These are phyloP conservation scores for Eutrema heterophyllum DNA, from an alignment of 345 rosid species.

Conservation along the genomic window DNA sequence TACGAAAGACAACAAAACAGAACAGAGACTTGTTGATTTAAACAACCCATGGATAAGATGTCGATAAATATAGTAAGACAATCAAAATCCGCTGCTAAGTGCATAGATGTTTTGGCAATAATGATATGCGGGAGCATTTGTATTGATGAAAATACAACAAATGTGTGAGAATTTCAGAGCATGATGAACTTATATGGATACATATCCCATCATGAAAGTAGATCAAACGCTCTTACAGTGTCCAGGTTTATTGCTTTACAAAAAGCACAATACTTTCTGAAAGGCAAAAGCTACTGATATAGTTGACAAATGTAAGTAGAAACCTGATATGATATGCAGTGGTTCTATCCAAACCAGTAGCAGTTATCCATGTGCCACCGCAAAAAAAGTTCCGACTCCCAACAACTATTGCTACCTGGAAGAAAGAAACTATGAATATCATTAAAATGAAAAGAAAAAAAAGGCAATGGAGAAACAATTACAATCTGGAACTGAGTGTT, in stretches of 20 bases:
- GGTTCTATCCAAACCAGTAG: constrained; percentile 74
- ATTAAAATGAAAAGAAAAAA: background rate
- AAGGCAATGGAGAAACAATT: background rate
- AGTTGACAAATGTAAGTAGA: background rate
- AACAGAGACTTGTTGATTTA: background rate
- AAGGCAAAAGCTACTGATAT: background rate
- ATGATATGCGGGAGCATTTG: background rate
- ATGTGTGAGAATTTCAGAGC: background rate
- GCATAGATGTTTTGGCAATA: background rate
- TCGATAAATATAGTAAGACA: background rate
- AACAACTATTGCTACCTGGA: constrained; percentile 82
- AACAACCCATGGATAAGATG: background rate
- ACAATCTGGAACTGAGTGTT: background rate
- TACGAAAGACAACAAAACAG: background rate
- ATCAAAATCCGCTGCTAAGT: background rate
- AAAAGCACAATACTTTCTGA: background rate
- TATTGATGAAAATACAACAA: background rate
- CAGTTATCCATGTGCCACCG: constrained; percentile 73
- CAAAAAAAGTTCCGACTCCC: constrained; percentile 88
- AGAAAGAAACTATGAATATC: background rate
- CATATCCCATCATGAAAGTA: background rate
- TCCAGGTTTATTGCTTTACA: background rate
- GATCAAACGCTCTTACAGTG: background rate
- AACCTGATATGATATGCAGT: constrained; percentile 87
- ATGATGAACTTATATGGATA: background rate